These are phyloP conservation scores for Tremella mesenterica DNA, from an alignment of 768 basidiomycete species.

Conservation along the genomic window DNA sequence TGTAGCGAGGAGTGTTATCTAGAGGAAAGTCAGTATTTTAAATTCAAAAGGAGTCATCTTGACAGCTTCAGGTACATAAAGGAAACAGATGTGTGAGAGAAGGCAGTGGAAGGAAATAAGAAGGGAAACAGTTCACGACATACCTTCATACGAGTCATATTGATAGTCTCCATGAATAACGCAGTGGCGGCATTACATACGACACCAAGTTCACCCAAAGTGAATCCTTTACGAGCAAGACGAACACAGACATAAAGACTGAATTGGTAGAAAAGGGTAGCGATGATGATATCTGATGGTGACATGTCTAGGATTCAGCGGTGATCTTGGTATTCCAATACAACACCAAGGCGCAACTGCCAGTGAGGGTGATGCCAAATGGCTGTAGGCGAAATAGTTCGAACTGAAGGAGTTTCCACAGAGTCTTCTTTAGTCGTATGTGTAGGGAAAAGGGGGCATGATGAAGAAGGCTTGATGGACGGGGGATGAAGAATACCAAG, in stretches of 20 bases:
- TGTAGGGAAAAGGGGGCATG: background rate
- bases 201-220: conserved; percentile 82
- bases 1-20: conserved; percentile 74
- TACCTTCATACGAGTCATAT: conserved; percentile 73
- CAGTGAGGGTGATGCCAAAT: background rate
- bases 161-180: conserved; percentile 74
- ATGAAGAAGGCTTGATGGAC: too few relatives aligned
- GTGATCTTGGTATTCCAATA: too few relatives aligned
- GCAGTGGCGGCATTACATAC: conserved; percentile 83
- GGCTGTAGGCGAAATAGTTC: background rate
- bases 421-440: too few relatives aligned
- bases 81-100: background rate
- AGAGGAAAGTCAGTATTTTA: background rate
- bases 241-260: conserved; percentile 80
- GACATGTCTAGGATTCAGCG: conserved; percentile 70
- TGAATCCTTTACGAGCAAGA: conserved; percentile 88
- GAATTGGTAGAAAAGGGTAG: conserved; percentile 79
- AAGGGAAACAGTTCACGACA: too few relatives aligned
- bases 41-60: too few relatives aligned
- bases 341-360: background rate
- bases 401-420: too few relatives aligned
- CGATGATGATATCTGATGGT: conserved; percentile 62
- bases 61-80: too few relatives aligned
- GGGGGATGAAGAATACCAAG: too few relatives aligned
- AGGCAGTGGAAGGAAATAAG: too few relatives aligned